These are phyloP conservation scores for Hyphopichia wangnamkhiaoensis DNA, from an alignment of 1,139 yeast genomes.

Conservation along the genomic window DNA sequence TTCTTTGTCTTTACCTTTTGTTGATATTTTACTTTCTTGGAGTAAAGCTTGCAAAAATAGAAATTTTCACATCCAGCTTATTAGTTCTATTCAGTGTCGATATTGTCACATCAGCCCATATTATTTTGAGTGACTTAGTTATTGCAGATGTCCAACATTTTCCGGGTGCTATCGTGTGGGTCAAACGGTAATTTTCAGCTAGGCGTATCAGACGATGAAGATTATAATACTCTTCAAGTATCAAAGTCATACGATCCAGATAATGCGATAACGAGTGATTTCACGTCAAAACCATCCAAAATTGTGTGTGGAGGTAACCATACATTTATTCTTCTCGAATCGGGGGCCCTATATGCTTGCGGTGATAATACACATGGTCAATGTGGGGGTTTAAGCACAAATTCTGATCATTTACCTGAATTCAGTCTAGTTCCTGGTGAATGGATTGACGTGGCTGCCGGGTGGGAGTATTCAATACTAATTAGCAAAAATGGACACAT, in stretches of 20 bases:
- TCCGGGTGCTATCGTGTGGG: slow-evolving; percentile 64
- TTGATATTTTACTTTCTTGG: no score
- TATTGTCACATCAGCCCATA: no score
- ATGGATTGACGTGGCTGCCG: slow-evolving; percentile 57
- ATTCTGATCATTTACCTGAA: slow-evolving; percentile 5
- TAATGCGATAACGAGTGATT: slow-evolving; percentile 4
- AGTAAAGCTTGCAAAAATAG: no score
- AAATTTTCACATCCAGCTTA: no score
- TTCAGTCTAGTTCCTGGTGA: slow-evolving; percentile 22
- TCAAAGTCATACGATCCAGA: slow-evolving; percentile 19
- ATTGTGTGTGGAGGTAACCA: slow-evolving; percentile 88
- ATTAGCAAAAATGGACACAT: slow-evolving; percentile 43
- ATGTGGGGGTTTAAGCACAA: slow-evolving; percentile 34
- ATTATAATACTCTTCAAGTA: slow-evolving; percentile 36
- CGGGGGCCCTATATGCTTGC: slow-evolving; percentile 55
- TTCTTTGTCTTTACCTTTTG: no score
- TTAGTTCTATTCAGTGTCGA: no score
- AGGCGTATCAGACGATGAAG: slow-evolving; percentile 63
- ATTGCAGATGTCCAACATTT: no score
- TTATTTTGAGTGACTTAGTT: no score
- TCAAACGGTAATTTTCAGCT: slow-evolving; percentile 82
- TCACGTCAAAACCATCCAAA: slow-evolving; percentile 27
- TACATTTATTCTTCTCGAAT: slow-evolving; percentile 56
- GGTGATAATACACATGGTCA: slow-evolving; percentile 67
- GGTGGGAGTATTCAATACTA: slow-evolving; percentile 77